Percentiles rank a stretch among this genome's conserved stretches.
phyloP scores from a whole-genome alignment of 78 protist genomes.

The Dictyostelium firmibasis region DNA sequence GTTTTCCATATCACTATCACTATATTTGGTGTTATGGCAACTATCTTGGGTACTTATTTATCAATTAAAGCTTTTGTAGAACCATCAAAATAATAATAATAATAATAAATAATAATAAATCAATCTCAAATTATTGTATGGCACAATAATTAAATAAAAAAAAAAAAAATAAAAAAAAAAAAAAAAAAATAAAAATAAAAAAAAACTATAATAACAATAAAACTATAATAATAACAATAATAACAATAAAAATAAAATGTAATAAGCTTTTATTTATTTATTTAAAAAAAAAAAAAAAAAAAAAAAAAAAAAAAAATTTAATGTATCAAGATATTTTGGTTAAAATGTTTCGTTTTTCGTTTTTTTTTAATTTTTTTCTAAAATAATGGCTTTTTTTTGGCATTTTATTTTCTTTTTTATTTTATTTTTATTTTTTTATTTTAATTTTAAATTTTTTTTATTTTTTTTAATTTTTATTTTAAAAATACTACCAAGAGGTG shows the following conservation, averaged over 20 bases:
- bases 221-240: background rate
- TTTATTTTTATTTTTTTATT: background rate
- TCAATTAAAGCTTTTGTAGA: conserved; percentile 9
- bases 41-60: conserved; percentile 37
- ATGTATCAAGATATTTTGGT: no score
- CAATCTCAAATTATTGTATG: background rate
- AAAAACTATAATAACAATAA: background rate
- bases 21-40: conserved; percentile 60
- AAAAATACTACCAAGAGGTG: no score
- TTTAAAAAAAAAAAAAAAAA: background rate
- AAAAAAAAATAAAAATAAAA: background rate
- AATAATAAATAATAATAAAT: background rate
- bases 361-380: no score
- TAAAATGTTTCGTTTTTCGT: background rate
- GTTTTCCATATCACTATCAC: background rate
- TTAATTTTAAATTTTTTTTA: background rate
- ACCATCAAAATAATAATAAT: background rate
- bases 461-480: background rate
- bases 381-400: no score
- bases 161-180: background rate
- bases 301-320: background rate
- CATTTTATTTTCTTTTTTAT: no score
- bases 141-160: background rate
- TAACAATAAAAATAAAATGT: background rate
- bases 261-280: background rate